A percentile compares a stretch with the other conserved stretches of the same genome.
These are phyloP conservation scores for Toxicodendron radicans DNA, from an alignment of 345 rosid genomes.

Conservation along the genomic window DNA sequence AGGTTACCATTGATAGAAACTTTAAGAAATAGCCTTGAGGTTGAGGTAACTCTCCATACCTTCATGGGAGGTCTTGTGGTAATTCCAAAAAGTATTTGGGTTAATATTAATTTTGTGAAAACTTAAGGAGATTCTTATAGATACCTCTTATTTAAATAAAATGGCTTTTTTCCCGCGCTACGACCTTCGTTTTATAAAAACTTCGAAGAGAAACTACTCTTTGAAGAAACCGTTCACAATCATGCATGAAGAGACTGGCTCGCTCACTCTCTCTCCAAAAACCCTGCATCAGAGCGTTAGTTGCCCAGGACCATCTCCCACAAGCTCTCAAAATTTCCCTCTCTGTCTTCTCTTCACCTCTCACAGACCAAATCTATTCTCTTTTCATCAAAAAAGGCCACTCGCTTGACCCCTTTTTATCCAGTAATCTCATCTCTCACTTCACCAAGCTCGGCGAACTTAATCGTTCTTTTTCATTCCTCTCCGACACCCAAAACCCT, in stretches of 20 bases:
- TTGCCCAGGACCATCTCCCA: constrained; percentile 20
- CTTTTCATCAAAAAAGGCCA: constrained; percentile 38
- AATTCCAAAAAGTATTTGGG: no score
- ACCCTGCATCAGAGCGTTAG: constrained; percentile 19
- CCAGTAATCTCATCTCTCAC: constrained; percentile 38
- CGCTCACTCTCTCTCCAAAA: constrained; percentile 6
- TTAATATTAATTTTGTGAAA: no score
- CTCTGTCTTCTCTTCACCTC: constrained; percentile 19
- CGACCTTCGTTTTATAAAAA: background rate
- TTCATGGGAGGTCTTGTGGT: no score
- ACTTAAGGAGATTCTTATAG: no score
- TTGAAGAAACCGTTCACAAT: background rate
- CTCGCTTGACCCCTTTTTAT: constrained; percentile 31
- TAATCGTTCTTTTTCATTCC: constrained; percentile 29
- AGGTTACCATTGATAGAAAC: no score
- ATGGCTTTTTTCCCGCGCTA: background rate
- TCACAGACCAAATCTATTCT: constrained; percentile 38
- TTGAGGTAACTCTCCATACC: no score
- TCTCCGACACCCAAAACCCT: constrained; percentile 33
- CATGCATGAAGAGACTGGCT: constrained; percentile 36
- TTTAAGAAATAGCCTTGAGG: no score
- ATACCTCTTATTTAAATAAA: background rate
- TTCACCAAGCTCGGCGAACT: constrained; percentile 28
- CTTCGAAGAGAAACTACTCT: background rate
- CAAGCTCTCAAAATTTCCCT: constrained; percentile 35